Percentiles rank a stretch among this genome's conserved stretches.
Evolutionary conservation across 805 yeast genomes (phyloP).

Genomic region (Ascoidea asiatica): DNA sequence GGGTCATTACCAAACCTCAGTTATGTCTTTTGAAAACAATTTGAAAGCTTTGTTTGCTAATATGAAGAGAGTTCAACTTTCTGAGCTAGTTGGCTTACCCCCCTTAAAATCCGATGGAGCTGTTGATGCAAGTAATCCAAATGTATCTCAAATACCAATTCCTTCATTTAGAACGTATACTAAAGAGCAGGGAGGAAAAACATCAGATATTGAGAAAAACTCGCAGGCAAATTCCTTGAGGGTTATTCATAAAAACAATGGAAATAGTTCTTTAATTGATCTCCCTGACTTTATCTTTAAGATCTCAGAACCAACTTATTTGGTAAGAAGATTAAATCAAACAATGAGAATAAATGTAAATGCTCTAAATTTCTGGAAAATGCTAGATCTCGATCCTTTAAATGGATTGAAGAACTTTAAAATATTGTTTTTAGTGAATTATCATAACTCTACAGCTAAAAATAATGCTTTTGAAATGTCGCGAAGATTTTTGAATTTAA

Average conservation of each 20-base stretch:
- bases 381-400: slow-evolving; percentile 42
- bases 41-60: slow-evolving; percentile 2
- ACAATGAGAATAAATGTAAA: slow-evolving; percentile 31
- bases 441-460: slow-evolving; percentile 1
- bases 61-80: slow-evolving; percentile 2
- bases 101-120: no score
- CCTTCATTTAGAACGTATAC: no score
- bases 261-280: slow-evolving; percentile 1
- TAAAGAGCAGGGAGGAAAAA: no score
- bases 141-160: no score
- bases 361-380: slow-evolving; percentile 41
- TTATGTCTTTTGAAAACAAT: no score
- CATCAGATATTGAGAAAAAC: no score
- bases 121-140: no score
- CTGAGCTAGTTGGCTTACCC: slow-evolving; percentile 6
- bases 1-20: no score
- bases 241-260: not conserved
- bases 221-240: no score
- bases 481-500: slow-evolving; percentile 22
- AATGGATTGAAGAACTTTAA: slow-evolving; percentile 36
- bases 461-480: slow-evolving; percentile 18
- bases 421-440: slow-evolving; percentile 28
- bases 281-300: slow-evolving; percentile 17
- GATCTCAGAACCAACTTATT: slow-evolving; percentile 22
- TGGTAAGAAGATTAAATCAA: slow-evolving; percentile 22